Evolutionary conservation across 352 stramenopile genomes (phyloP), one percentile per base, ranked within the genome.

Genomic region (Pythium vanterpoolii): DNA sequence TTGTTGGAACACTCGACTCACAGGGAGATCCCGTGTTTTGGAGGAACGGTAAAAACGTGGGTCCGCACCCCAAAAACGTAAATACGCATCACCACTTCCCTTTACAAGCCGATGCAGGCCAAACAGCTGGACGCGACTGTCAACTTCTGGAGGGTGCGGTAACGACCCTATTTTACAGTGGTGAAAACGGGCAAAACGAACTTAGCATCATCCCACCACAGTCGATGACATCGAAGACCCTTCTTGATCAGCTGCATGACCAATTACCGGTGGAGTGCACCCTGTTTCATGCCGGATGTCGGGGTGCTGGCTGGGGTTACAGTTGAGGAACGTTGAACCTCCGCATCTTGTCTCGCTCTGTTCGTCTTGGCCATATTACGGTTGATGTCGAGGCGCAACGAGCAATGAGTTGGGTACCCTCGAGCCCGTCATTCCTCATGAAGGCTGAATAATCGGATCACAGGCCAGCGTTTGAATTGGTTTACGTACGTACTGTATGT

Each of bases 211-310:
- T 26, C 13, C 14, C 7, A 21, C 19, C 14, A 4, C 1, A 10
- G 30, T 61, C 54, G 43, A 61, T 61, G 54, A n/a, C n/a, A n/a
- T 61, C 42, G 53, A 61, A 60, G 51, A 39, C 27, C 14, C 16
- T 30, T 33, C 5, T 36, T 3, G 40, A 11, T 23, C 5, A 7
- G 44, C 27, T 4, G 44, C n/a, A n/a, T n/a, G n/a, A n/a, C n/a
- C n/a, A n/a, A n/a, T n/a, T n/a, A n/a, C n/a, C n/a, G n/a, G n/a
- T n/a, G n/a, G n/a, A n/a, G n/a, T n/a, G n/a, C n/a, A n/a, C n/a
- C n/a, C n/a, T n/a, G n/a, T n/a, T n/a, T n/a, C n/a, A n/a, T n/a
- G n/a, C n/a, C n/a, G n/a, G n/a, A n/a, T n/a, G n/a, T n/a, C n/a
- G n/a, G n/a, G n/a, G n/a, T n/a, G n/a, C n/a, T n/a, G n/a, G n/a